phyloP scores from a whole-genome alignment of 208 protist species.

The Leishmania aethiopica region DNA sequence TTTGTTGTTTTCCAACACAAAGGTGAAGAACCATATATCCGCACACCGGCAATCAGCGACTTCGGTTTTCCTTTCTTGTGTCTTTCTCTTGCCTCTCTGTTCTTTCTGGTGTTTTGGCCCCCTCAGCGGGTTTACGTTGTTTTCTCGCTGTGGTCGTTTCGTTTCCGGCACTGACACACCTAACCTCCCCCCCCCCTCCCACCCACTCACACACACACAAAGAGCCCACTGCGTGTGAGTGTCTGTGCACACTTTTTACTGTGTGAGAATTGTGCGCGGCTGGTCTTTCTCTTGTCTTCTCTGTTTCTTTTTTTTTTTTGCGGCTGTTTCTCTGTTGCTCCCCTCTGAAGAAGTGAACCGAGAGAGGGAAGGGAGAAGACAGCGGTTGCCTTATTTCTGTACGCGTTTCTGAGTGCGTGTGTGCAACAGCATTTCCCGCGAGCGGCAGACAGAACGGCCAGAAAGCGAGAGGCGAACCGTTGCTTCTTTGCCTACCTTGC shows the following conservation, averaged over 20 bases:
- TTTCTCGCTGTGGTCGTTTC: not conserved
- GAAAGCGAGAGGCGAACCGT: not conserved
- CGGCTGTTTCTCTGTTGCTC: not conserved
- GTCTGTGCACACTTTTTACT: not conserved
- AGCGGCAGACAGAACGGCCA: not conserved
- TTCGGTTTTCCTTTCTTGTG: not conserved
- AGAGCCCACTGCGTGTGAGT: not conserved
- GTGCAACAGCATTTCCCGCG: not conserved
- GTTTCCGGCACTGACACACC: too few species aligned
- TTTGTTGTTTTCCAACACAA: too few species aligned
- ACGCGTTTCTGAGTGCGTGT: too few species aligned
- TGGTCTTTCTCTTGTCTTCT: slow-evolving; percentile 5
- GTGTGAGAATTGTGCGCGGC: not conserved
- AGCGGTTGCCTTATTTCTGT: not conserved
- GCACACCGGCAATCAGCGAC: too few species aligned
- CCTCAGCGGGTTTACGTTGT: not conserved
- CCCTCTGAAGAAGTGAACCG: not conserved
- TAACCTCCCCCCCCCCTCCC: too few species aligned
- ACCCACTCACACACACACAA: too few species aligned
- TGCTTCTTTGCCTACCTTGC: not conserved
- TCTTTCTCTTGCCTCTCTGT: too few species aligned
- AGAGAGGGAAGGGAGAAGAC: not conserved
- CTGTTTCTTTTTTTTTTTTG: not conserved
- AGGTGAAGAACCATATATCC: too few species aligned
- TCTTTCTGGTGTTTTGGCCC: not conserved